Evolutionary conservation across 177 flowering plant species (phyloP), one percentile per base, ranked within the genome.

Genomic region (Tripterygium wilfordii): DNA sequence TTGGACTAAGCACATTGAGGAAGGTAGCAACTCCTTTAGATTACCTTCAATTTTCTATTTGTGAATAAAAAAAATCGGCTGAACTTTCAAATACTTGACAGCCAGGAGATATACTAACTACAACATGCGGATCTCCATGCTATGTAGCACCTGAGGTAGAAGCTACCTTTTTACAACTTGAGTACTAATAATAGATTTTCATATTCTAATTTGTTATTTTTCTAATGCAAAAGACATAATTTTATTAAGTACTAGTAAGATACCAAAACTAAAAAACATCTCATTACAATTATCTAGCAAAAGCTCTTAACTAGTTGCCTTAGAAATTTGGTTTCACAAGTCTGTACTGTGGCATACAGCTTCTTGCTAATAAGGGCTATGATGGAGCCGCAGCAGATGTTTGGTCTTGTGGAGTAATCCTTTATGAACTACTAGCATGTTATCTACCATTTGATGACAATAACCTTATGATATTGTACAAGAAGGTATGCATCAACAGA

Each of bases 351-450:
- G 36, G 15, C 23, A 23, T 35, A 48, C 68, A 89, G 97, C 69
- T 89, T 40, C 63, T 90, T 21, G 46, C 68, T 28, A 60, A 68
- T 45, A 75, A 61, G 64, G 65, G 65, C 27, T 87, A 90, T 30
- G 78, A 81, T 17, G 97, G 97, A 43, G 79, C 88, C 20, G 72
- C 82, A 4, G 82, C 80, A 42, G 96, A 90, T 65, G 48, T 83
- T 54, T 90, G 97, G 96, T 83, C 97, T n/a, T 87, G 97, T 54
- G 97, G 97, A 37, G 87, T 90, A 18, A 70, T 90, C 54, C 80
- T 90, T 16, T 90, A 74, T 30, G 95, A 82, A 54, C 15, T 87
- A 53, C 83, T 82, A 17, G 67, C 95, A 0, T 91, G 97, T 22
- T 69, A 56, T 75, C 67, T 87, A n/a, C 97, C 97, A 31, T 90